Evolutionary conservation across 1,284 basidiomycete genomes (phyloP), one percentile per base, ranked within the genome.

Genomic region (Microbotryomycetes sp.): DNA sequence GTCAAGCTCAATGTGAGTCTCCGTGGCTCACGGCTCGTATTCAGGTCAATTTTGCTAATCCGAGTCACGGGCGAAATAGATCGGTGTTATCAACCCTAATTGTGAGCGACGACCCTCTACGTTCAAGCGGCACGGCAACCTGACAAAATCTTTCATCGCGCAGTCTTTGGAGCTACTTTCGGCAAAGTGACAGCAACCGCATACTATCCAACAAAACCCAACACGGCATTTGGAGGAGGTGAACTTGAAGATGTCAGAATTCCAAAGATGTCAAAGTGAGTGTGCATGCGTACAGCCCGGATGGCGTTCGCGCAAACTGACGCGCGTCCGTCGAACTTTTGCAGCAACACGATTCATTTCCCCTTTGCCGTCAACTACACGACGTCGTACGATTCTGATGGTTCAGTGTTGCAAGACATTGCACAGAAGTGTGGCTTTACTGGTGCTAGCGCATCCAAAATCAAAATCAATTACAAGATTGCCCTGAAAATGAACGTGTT

Each of bases 381-480:
- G 23, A 66, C 66, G 15, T 55, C 64, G 22, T 64, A 66, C 65
- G 73, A 74, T 53, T 62, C 68, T 12, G 61, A 71, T 59, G 58
- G 64, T 48, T 56, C 58, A 3, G 70, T 74, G 22, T 49, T 73
- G 23, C 61, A 57, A 12, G 72, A 73, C 60, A 72, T 74, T 36
- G 71, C 69, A 42, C 64, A 49, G 25, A 69, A 69, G 56, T 74
- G 73, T 45, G 72, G 72, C 4, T 72, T 72, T 60, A 54, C 68
- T 12, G 69, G 69, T 26, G 26, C 56, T 6, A 1, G 52, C 0
- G 45, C 62, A 42, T 45, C 46, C 52, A 62, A 70, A 42, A 58
- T 74, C 54, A 71, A 62, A 53, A 68, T 74, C 62, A 64, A 72
- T 62, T 74, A 72, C 59, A 70, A 69, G 28, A 63, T 74, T 36